Percentiles rank a stretch among this genome's conserved stretches.
Conservation (phyloP, 2,329 filamentous ascomycete species). For the Escovopsis sp. region DNA sequence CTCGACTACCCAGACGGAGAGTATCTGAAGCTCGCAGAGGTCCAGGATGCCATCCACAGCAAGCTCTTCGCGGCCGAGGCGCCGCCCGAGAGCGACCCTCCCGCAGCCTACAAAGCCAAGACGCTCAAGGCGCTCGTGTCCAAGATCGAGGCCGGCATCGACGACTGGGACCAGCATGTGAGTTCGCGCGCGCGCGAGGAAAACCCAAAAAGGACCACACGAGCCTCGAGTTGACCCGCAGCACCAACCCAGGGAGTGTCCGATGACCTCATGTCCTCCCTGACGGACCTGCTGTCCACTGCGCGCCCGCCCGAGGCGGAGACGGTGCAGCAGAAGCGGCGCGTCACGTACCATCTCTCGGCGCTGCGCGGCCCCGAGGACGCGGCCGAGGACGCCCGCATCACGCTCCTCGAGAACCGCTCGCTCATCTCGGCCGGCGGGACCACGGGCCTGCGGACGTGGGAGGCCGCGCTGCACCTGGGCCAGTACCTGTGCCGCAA, state of each 20-base stretch:
- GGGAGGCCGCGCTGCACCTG: conserved; percentile 66
- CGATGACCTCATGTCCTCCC: conserved; percentile 58
- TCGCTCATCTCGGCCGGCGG: conserved; percentile 54
- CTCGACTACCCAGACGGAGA: conserved; percentile 48
- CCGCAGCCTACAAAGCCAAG: conserved; percentile 53
- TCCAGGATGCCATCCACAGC: conserved; percentile 53
- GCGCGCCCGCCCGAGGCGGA: conserved; percentile 48
- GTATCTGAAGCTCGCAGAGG: conserved; percentile 41
- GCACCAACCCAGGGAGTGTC: conserved; percentile 55
- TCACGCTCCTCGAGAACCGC: conserved; percentile 56
- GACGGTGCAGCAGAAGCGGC: conserved; percentile 56
- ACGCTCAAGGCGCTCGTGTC: conserved; percentile 59
- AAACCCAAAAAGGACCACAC: not conserved
- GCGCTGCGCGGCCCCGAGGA: conserved; percentile 7
- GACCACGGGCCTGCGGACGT: conserved; percentile 65
- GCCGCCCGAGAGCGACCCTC: conserved; percentile 39
- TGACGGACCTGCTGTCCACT: conserved; percentile 50
- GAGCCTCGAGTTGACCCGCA: not conserved
- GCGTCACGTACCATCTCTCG: conserved; percentile 55
- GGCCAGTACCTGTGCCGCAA: conserved; percentile 50
- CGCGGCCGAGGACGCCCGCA: conserved; percentile 9
- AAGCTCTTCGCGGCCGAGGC: conserved; percentile 49
- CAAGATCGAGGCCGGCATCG: conserved; percentile 58
- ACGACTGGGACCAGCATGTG: conserved; percentile 81
- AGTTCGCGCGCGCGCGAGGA: conserved; percentile 20